Percentiles rank a stretch among this genome's conserved stretches.
Evolutionary conservation across 73 alveolate genomes (phyloP).

Genomic region (Tetrahymena borealis): DNA sequence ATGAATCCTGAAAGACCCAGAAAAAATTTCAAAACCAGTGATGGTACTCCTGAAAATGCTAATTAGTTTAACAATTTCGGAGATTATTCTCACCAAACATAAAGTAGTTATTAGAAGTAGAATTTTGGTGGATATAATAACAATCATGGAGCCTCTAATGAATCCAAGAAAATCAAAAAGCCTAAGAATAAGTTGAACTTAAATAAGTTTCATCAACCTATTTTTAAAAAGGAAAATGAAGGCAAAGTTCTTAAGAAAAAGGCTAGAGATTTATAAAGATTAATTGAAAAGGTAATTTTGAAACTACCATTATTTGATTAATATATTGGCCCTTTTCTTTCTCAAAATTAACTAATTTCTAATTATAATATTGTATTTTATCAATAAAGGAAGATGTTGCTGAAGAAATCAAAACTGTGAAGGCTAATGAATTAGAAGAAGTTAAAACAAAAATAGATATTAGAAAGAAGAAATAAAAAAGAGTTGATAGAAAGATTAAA

Average conservation of each 20-base stretch:
- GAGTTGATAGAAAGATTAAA: background rate
- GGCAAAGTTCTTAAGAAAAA: background rate
- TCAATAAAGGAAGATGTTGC: background rate
- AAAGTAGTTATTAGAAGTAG: background rate
- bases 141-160: background rate
- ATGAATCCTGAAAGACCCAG: background rate
- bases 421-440: background rate
- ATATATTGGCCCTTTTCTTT: background rate
- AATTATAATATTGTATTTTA: no score
- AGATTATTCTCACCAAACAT: background rate
- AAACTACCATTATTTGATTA: background rate
- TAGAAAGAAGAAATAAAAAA: background rate
- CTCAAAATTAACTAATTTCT: no score
- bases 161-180: background rate
- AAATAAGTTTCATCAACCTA: background rate
- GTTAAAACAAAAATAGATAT: background rate
- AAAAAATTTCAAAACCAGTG: background rate
- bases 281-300: background rate
- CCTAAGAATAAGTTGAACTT: background rate
- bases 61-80: background rate
- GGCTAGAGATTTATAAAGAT: background rate
- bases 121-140: background rate
- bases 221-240: background rate
- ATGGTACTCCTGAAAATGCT: background rate
- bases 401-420: background rate